Base-by-base conservation (phyloP, 345 rosid genomes). In the Rhizophora apiculata region DNA sequence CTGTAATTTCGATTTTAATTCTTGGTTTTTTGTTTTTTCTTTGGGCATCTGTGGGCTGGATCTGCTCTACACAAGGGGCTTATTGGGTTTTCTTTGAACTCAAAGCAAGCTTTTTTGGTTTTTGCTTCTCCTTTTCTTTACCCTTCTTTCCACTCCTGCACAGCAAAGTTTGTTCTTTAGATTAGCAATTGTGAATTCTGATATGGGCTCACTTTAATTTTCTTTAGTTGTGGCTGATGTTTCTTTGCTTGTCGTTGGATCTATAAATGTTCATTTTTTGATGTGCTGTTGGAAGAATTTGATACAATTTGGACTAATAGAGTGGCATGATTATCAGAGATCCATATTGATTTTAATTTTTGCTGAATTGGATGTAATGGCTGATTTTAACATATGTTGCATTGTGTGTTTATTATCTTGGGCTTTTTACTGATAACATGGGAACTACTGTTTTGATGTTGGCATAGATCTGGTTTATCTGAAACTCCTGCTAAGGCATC, bases 401-500 rank as follows among this genome's bases (percentile, higher is more conserved):
- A 63, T 30, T 72, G 11, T 64, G 54, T 65, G 62, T 60, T 70
- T 62, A 18, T 30, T 6, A 36, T 48, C 6, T 43, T 27, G 60
- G 60, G 49, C 74, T 61, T 43, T 70, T 24, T 68, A 64, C 60
- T 58, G 21, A 43, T 69, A 8, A 59, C 62, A 19, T 59, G 53
- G 22, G 20, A 68, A 49, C 43, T 62, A 36, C 21, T 39, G 19
- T 34, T 68, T 60, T 73, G 64, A 65, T 61, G 73, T 64, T 69
- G 70, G 72, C 62, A 62, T 87, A 95, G 99, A 87, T 80, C 92
- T 73, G 78, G 85, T 68, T 68, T 85, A 60, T 81, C 86, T 30
- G 98, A 95, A 78, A 85, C 97, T 78, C 86, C 91, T 13, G 16
- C 5, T 62, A 90, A 90, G 78, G 68, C 85, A 60, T 79, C 96